Base-by-base conservation (phyloP, 2,329 filamentous ascomycete genomes). In the Nectriaceae sp. region DNA sequence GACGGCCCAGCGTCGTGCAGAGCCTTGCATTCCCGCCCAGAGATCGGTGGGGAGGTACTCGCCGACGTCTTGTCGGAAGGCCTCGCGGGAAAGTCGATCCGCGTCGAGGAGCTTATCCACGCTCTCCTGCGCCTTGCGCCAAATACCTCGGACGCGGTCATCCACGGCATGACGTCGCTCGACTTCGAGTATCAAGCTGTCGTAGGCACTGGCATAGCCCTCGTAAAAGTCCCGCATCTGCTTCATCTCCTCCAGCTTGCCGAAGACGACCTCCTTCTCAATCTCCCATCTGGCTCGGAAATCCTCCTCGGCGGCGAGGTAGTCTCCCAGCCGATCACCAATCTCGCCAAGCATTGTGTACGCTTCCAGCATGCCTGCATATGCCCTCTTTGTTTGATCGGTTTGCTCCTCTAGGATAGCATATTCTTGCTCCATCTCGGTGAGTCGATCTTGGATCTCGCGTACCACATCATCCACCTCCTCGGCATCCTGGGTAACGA, bases 1-100 rank as follows among this genome's bases (percentile, higher is more conserved):
- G 3, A 83, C 69, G 31, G 76, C 73, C 74, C 76, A 82, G 46
- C 70, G 75, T 50, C 69, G 75, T 56, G 80, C 80, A 21, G 75
- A 78, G n/a, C 74, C 78, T 54, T 80, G 81, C 67, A 94, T 80
- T 1, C 87, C 88, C 0, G 85, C 85, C 90, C 91, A 97, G 19
- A 97, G 82, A 66, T 97, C 91, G 0, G 87, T 85, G 0, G 94
- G 94, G 11, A 99, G 71, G 65, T 85, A 96, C 55, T 95, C 90
- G 6, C 91, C 92, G 11, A 94, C 86, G 37, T 96, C 88, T 21
- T 85, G 77, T 26, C 88, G 81, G 67, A 99, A 97, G 1, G 80
- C 75, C 54, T 95, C 88, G 31, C 94, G 79, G 53, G 90, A 84
- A 35, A 76, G 76, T 47, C 82, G 75, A 66, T 99, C 94, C 11